phyloP scores from a whole-genome alignment of 2,329 filamentous ascomycete genomes.

The Shiraia sp. region DNA sequence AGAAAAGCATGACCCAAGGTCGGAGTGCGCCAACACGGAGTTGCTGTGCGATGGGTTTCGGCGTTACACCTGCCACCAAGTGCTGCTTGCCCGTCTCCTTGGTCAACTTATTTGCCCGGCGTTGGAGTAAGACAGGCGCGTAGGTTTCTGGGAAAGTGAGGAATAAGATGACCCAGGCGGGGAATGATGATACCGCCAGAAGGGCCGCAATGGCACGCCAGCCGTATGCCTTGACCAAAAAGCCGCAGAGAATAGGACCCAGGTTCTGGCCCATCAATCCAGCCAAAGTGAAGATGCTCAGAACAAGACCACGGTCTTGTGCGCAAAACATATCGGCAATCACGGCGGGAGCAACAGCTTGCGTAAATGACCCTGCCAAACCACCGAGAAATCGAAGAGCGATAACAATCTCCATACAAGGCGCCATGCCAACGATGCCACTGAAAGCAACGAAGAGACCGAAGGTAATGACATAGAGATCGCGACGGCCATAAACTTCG shows the following conservation, averaged over 20 bases:
- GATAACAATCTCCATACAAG: conserved; percentile 51
- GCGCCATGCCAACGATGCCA: conserved; percentile 47
- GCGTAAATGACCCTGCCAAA: conserved; percentile 45
- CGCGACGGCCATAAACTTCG: conserved; percentile 60
- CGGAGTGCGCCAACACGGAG: conserved; percentile 25
- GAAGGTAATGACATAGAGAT: conserved; percentile 45
- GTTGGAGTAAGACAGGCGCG: conserved; percentile 62
- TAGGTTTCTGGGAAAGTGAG: conserved; percentile 62
- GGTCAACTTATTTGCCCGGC: conserved; percentile 63
- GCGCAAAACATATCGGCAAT: conserved; percentile 16
- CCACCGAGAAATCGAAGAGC: conserved; percentile 53
- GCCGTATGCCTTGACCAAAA: conserved; percentile 16
- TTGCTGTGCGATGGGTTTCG: conserved; percentile 2
- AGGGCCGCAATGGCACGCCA: conserved; percentile 48
- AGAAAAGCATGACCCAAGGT: conserved; percentile 23
- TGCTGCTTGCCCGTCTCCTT: conserved; percentile 59
- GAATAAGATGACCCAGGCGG: conserved; percentile 35
- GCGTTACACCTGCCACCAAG: conserved; percentile 52
- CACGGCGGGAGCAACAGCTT: conserved; percentile 52
- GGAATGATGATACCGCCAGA: conserved; percentile 56
- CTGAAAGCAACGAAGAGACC: conserved; percentile 46
- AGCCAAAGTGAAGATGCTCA: conserved; percentile 49
- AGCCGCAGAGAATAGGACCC: conserved; percentile 48
- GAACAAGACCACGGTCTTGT: conserved; percentile 49
- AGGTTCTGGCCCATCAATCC: conserved; percentile 54